Percentiles rank a stretch among this genome's conserved stretches.
Evolutionary conservation across 148 eudicot genomes (phyloP).

Genomic region (Hydrangea macrophylla): DNA sequence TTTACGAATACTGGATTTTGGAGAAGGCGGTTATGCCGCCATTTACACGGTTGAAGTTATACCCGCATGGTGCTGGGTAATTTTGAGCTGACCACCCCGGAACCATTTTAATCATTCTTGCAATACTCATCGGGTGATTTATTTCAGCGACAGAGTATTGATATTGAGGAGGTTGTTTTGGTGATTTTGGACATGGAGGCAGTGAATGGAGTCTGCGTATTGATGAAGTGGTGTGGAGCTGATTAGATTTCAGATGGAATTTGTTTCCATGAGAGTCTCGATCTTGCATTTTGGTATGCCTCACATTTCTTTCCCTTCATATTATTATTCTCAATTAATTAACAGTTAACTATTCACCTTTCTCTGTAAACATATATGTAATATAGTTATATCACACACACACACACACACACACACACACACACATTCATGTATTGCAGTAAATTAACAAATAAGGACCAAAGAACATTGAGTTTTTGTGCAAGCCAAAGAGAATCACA

Average conservation of each 20-base stretch:
- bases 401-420: too few relatives aligned
- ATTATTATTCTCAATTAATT: background rate
- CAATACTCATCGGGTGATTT: too few relatives aligned
- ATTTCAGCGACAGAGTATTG: background rate
- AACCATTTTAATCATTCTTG: background rate
- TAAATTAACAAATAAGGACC: too few relatives aligned
- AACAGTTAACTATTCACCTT: too few relatives aligned
- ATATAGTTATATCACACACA: too few relatives aligned
- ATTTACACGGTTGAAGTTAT: background rate
- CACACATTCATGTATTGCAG: too few relatives aligned
- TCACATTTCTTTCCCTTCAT: background rate
- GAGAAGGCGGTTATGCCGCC: background rate
- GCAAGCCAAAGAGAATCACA: too few relatives aligned
- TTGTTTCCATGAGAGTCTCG: background rate
- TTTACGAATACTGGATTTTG: background rate
- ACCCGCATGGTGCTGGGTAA: background rate
- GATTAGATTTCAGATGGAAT: background rate
- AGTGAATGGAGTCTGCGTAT: background rate
- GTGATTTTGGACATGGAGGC: background rate
- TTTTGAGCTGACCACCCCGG: background rate
- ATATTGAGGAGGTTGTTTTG: background rate
- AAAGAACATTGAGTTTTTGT: too few relatives aligned
- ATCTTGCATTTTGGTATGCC: constrained; percentile 2
- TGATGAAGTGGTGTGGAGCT: background rate
- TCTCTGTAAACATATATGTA: too few relatives aligned